Conservation (phyloP, 2,329 filamentous ascomycete genomes). For the Hymenoscyphus repandus region DNA sequence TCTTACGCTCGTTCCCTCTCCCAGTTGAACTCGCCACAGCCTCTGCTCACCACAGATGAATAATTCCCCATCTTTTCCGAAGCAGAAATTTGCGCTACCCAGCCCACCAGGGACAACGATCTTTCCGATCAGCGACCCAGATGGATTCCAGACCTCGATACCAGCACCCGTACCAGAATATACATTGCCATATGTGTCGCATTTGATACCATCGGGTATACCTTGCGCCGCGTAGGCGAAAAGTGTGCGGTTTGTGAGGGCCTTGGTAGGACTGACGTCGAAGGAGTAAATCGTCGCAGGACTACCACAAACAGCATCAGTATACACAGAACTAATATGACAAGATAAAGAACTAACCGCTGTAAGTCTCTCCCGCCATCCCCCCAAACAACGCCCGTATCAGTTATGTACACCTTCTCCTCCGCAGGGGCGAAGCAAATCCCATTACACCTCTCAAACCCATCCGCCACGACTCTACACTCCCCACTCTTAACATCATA, state of each 20-base stretch:
- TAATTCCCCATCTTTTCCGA: conserved; percentile 25
- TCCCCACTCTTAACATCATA: conserved; percentile 37
- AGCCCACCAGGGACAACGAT: conserved; percentile 23
- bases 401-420: conserved; percentile 39
- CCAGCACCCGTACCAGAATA: conserved; percentile 51
- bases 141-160: conserved; percentile 46
- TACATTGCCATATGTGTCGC: conserved; percentile 48
- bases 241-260: conserved; percentile 28
- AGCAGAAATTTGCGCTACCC: conserved; percentile 28
- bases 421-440: conserved; percentile 33
- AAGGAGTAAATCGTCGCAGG: conserved; percentile 41
- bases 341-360: conserved; percentile 24
- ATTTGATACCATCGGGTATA: conserved; percentile 55
- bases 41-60: conserved; percentile 26
- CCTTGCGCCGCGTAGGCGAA: conserved; percentile 53
- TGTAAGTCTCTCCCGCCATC: conserved; percentile 28
- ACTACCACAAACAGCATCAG: conserved; percentile 8
- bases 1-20: conserved; percentile 2
- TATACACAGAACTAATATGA: background rate
- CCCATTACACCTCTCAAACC: conserved; percentile 38
- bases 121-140: conserved; percentile 48
- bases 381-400: conserved; percentile 31
- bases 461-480: conserved; percentile 43
- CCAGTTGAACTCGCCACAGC: conserved; percentile 23
- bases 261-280: conserved; percentile 34